Evolutionary conservation across 305 asterid species (phyloP).

Genomic region (Plantago rigida): DNA sequence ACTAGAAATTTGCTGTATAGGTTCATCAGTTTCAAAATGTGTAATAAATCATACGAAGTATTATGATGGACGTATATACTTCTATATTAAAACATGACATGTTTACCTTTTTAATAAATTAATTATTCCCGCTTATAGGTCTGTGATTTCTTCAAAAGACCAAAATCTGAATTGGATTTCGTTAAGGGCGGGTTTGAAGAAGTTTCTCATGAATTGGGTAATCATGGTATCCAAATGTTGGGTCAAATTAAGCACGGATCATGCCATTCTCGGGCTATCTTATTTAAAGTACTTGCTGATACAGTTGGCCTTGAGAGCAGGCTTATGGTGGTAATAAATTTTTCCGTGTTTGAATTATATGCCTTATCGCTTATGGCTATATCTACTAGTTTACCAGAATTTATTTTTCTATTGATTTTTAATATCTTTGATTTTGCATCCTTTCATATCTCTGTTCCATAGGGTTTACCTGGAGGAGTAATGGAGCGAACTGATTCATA

Average conservation of each 20-base stretch:
- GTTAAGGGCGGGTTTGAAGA: constrained; percentile 68
- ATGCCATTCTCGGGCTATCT: constrained; percentile 75
- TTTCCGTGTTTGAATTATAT: constrained; percentile 23
- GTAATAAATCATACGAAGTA: not conserved
- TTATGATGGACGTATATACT: not conserved
- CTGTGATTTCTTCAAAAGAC: constrained; percentile 62
- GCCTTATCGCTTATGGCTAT: not conserved
- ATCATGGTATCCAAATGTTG: constrained; percentile 73
- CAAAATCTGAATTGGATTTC: constrained; percentile 47
- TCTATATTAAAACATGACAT: too few species aligned
- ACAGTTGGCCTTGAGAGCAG: constrained; percentile 62
- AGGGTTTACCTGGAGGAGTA: constrained; percentile 70
- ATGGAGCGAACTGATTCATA: constrained; percentile 54
- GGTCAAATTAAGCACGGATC: constrained; percentile 73
- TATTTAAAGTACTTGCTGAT: constrained; percentile 90
- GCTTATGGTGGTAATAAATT: constrained; percentile 73
- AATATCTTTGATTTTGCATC: constrained; percentile 11
- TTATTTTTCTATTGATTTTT: constrained; percentile 15
- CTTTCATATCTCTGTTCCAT: constrained; percentile 18
- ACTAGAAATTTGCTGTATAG: constrained; percentile 5
- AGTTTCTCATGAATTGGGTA: constrained; percentile 60
- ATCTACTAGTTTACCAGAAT: constrained; percentile 12
- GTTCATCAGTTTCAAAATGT: constrained; percentile 15
- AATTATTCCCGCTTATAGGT: constrained; percentile 34
- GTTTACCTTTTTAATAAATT: not conserved